Conservation (phyloP, 257 asterid species). For the Cinchona pubescens region DNA sequence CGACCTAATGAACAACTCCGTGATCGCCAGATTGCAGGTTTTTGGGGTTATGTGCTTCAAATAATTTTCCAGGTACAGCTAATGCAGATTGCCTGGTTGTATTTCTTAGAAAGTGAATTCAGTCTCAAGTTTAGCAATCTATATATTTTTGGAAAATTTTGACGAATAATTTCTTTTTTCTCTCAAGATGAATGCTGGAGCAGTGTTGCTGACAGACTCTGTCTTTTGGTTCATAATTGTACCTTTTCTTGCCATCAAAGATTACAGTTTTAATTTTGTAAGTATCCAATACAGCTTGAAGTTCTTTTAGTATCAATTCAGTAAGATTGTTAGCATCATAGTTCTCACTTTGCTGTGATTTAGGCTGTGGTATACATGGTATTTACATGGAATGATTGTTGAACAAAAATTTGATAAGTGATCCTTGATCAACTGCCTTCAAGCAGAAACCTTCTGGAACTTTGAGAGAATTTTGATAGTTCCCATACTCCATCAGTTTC, state of each 20-base stretch:
- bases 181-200: conserved; percentile 90
- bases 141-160: not conserved
- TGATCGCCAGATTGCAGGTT: conserved; percentile 55
- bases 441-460: not conserved
- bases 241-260: conserved; percentile 76
- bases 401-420: not conserved
- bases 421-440: not conserved
- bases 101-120: not conserved
- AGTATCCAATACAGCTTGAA: conserved; percentile 23
- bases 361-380: not conserved
- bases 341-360: not conserved
- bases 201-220: conserved; percentile 78
- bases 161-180: not conserved
- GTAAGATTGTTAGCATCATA: not conserved
- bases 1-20: conserved; percentile 25
- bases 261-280: conserved; percentile 78
- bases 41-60: conserved; percentile 67
- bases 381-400: not conserved
- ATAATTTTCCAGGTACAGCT: conserved; percentile 77
- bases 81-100: not conserved
- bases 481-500: too few relatives aligned
- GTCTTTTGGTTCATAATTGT: conserved; percentile 92
- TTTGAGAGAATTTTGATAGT: not conserved
- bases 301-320: not conserved
- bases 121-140: not conserved